phyloP scores from a whole-genome alignment of 106 monocot genomes.

The Cymbidium sinense region DNA sequence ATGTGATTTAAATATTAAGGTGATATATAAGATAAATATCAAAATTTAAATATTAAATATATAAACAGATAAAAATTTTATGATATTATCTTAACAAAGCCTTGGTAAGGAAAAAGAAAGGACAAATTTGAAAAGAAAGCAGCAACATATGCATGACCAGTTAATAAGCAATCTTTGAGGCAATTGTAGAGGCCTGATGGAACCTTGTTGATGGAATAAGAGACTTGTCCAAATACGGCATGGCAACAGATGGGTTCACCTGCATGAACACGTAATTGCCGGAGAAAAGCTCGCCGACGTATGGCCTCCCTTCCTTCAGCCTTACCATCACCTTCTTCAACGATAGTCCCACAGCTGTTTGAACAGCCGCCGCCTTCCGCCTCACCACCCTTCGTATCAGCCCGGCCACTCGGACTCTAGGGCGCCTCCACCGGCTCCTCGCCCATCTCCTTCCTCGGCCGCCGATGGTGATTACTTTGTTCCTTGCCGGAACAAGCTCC shows the following conservation, averaged over 20 bases:
- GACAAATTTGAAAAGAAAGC: neutral
- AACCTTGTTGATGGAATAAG: neutral
- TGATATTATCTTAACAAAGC: too few species aligned
- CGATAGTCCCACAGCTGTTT: conserved; percentile 7
- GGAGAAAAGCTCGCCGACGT: conserved; percentile 34
- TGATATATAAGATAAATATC: too few species aligned
- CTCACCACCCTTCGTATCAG: conserved; percentile 9
- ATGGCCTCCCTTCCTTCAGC: conserved; percentile 40
- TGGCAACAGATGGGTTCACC: conserved; percentile 25
- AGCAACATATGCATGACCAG: neutral
- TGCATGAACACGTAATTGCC: conserved; percentile 59
- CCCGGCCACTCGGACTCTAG: conserved; percentile 19
- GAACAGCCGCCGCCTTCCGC: conserved; percentile 19
- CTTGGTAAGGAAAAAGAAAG: too few species aligned
- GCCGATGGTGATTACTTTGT: neutral
- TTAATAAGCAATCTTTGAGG: neutral
- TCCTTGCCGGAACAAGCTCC: neutral
- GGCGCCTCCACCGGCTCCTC: conserved; percentile 12
- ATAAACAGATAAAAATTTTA: too few species aligned
- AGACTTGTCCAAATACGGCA: conserved; percentile 12
- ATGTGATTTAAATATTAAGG: too few species aligned
- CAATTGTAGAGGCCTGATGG: neutral
- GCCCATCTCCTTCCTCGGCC: neutral
- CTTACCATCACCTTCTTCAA: conserved; percentile 22
- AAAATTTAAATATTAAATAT: too few species aligned